Base-by-base conservation (phyloP, 164 flowering plant species). In the Protea cynaroides region DNA sequence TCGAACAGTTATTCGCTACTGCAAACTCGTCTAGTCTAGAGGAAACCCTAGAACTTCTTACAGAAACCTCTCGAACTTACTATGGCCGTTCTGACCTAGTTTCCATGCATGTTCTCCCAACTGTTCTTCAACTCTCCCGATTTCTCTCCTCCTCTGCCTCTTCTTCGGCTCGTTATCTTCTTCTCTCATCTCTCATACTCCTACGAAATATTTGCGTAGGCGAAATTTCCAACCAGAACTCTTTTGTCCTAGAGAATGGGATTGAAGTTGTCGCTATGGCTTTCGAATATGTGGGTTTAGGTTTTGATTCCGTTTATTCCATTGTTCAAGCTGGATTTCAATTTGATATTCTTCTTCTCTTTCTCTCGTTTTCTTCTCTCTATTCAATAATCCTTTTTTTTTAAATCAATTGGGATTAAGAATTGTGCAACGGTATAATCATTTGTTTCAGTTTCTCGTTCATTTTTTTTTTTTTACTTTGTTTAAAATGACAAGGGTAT, bases 191-290 rank as follows among this genome's bases (percentile, higher is more conserved):
- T 59, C 59, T 94, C 38, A 82, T 76, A 71, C 81, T 89, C 57
- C 79, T 89, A 17, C 77, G 99, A 65, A 94, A 91, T 75, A 79
- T 94, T 8, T 94, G 96, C 68, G 99, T 93, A 0, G 94, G 97
- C 56, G 90, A 89, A 58, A 58, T 74, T 15, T 14, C 9, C 15
- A 86, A 88, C 43, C 95, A 88, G 72, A 59, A 81, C 63, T 65
- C 69, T 1, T 91, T 89, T 59, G 66, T 91, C 36, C 65, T 66
- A 15, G 69, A 60, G 1, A 69, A 69, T 25, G 96, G 97, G 15
- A 76, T 79, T 18, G 66, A 34, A 21, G 25, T 72, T 21, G 55
- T 88, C 51, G 65, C 70, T 0, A 25, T 50, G 51, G 47, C 74
- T 36, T 52, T 85, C 53, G 55, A 22, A 17, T 73, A 79, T 23